Evolutionary conservation across 495 filamentous ascomycete genomes (phyloP).

Genomic region (Staphylotrichum longicolle): DNA sequence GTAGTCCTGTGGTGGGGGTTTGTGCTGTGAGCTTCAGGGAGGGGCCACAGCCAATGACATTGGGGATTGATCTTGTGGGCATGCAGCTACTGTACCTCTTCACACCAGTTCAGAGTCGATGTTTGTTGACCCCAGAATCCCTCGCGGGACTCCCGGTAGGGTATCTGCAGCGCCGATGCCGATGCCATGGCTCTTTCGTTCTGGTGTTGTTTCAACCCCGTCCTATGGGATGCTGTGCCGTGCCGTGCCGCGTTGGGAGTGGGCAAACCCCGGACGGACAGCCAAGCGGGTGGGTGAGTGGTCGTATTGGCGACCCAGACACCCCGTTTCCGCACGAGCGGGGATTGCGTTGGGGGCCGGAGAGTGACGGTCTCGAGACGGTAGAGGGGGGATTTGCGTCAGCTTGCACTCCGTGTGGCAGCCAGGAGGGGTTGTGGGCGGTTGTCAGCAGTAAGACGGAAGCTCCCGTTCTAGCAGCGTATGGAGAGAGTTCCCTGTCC

Average conservation of each 20-base stretch:
- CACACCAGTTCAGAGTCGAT: conserved; percentile 89
- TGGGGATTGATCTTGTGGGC: neutral
- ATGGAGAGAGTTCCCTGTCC: too few relatives aligned
- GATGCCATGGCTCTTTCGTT: conserved; percentile 16
- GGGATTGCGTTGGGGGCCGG: too few relatives aligned
- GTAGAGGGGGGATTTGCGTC: too few relatives aligned
- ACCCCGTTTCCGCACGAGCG: too few relatives aligned
- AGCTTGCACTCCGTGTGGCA: neutral
- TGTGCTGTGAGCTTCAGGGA: too few relatives aligned
- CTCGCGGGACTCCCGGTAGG: conserved; percentile 64
- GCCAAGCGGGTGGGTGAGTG: too few relatives aligned
- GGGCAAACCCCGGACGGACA: too few relatives aligned
- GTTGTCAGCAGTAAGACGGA: neutral
- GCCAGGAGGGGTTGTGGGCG: neutral
- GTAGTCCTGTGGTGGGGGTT: conserved; percentile 41
- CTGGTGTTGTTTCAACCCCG: neutral
- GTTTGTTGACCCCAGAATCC: conserved; percentile 86
- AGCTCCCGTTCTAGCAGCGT: neutral
- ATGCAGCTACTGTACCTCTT: conserved; percentile 60
- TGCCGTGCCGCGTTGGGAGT: neutral
- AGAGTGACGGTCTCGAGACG: too few relatives aligned
- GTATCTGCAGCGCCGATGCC: conserved; percentile 44
- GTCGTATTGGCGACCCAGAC: too few relatives aligned
- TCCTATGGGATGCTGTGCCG: conserved; percentile 12
- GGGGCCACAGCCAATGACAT: neutral